These are phyloP conservation scores for Plasmodium relictum DNA, from an alignment of 169 alveolate genomes.

Conservation along the genomic window DNA sequence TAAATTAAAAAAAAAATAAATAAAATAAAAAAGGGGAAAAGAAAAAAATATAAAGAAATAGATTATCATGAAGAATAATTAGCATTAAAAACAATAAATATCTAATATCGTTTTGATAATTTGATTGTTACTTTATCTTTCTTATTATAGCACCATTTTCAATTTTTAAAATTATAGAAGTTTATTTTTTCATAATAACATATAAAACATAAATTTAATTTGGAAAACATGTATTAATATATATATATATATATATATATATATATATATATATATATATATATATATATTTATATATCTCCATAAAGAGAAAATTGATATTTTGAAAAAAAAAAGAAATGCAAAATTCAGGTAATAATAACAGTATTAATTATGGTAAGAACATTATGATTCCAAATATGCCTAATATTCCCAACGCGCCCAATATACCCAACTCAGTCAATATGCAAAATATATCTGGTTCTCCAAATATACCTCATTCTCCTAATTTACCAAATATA, in stretches of 20 bases:
- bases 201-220: too few relatives aligned
- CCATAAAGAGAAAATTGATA: neutral
- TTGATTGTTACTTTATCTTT: too few relatives aligned
- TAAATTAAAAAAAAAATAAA: too few relatives aligned
- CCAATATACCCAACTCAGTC: neutral
- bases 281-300: neutral
- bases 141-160: too few relatives aligned
- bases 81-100: too few relatives aligned
- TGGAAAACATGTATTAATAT: neutral
- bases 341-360: neutral
- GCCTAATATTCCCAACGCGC: slow-evolving; percentile 7
- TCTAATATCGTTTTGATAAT: too few relatives aligned
- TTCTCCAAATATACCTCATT: neutral
- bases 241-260: neutral
- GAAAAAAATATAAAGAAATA: too few relatives aligned
- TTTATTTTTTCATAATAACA: too few relatives aligned
- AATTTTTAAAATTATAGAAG: too few relatives aligned
- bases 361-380: slow-evolving; percentile 1
- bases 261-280: neutral
- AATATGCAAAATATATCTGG: neutral
- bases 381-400: slow-evolving; percentile 7
- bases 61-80: too few relatives aligned
- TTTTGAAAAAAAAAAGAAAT: neutral
- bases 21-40: too few relatives aligned
- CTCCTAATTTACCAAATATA: neutral